Base-by-base conservation (phyloP, 768 basidiomycete species). In the Flagelloscypha sp. region DNA sequence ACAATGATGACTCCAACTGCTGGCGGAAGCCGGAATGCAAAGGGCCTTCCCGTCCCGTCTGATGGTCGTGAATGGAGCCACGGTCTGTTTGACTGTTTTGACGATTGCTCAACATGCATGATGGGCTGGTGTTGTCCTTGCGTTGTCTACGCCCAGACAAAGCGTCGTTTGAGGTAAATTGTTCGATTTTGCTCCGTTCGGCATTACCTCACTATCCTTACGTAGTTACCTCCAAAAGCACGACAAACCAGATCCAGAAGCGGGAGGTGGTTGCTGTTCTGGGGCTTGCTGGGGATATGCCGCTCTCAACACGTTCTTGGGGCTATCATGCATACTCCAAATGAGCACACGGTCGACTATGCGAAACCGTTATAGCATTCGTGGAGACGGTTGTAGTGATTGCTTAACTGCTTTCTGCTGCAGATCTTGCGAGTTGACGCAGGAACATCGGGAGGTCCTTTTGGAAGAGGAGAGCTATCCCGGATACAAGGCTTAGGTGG, bases 391-490 rank as follows among this genome's bases (percentile, higher is more conserved):
- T 8, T 52, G 54, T 35, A 55, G 55, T 3, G 72, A 73, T 40
- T 72, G 64, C 42, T 48, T 48, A 25, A 37, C 58, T 4, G 49
- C 63, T 1, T 59, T 51, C 16, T 73, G 55, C 45, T 74, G 72
- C 46, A 43, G 46, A 1, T 60, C 71, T 12, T 76, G 74, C 48
- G 59, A 58, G 8, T 63, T 75, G 29, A 58, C 58, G 0, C 72
- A 75, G 47, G 71, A 68, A 40, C 54, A 54, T 20, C 56, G 60
- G 20, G 71, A 75, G 41, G 41, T 75, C 9, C 61, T 63, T 46
- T 48, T 66, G 36, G 71, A 73, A 45, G 70, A 72, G 50, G 50
- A 54, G 40, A 64, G 58, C 37, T 42, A n/a, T n/a, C n/a, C n/a
- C n/a, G n/a, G n/a, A n/a, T n/a, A n/a, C n/a, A n/a, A n/a, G n/a